These are phyloP conservation scores for Fusarium camptoceras DNA, from an alignment of 2,329 filamentous ascomycete species.

Conservation along the genomic window DNA sequence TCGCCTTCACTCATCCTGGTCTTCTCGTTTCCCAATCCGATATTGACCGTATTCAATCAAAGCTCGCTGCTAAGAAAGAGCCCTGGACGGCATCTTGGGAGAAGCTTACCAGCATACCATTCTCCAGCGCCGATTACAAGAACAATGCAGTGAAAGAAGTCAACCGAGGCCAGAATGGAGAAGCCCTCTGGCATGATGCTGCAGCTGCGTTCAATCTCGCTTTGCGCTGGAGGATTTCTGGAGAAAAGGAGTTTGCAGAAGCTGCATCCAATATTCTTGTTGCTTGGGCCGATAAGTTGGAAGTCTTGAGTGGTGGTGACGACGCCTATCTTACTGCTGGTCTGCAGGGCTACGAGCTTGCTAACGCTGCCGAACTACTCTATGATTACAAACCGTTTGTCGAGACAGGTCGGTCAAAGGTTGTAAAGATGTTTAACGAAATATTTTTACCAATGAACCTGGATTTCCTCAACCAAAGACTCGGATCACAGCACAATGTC, in stretches of 20 bases:
- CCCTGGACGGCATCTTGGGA: conserved; percentile 4
- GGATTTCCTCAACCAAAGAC: not conserved
- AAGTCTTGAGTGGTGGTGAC: not conserved
- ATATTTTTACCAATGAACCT: conserved; percentile 8
- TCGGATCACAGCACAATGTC: conserved; percentile 12
- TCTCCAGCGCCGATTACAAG: not conserved
- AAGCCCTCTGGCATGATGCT: conserved; percentile 2
- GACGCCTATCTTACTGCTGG: conserved; percentile 52
- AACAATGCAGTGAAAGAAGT: conserved; percentile 1
- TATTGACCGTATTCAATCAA: not conserved
- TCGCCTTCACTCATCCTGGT: not conserved
- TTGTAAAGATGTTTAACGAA: not conserved
- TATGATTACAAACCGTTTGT: conserved; percentile 44
- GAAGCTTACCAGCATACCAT: not conserved
- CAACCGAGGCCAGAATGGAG: not conserved
- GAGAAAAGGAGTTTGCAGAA: not conserved
- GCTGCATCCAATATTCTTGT: not conserved
- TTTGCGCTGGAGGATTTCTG: not conserved
- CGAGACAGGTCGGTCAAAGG: not conserved
- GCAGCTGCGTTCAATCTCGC: conserved; percentile 6
- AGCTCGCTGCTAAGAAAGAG: conserved; percentile 1
- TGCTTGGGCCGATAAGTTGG: conserved; percentile 1
- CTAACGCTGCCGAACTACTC: conserved; percentile 60
- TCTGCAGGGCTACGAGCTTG: conserved; percentile 60
- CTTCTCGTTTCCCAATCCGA: not conserved